These are phyloP conservation scores for Nakaseomyces nivariensis DNA, from an alignment of 1,139 yeast genomes.

Conservation along the genomic window DNA sequence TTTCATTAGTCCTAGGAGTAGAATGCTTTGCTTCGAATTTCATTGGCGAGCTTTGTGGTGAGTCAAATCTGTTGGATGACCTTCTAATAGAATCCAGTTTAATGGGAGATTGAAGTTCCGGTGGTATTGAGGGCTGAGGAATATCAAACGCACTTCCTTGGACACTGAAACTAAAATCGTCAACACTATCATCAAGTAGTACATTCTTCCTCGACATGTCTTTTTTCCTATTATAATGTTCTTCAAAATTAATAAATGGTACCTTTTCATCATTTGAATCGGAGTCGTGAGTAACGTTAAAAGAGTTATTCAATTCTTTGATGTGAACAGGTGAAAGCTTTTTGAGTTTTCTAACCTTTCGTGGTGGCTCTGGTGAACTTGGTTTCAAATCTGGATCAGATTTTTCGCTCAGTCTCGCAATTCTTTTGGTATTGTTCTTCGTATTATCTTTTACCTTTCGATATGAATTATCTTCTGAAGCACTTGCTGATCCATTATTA, in stretches of 20 bases:
- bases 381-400: not conserved
- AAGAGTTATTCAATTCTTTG: conserved; percentile 5
- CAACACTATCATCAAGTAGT: conserved; percentile 26
- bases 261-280: conserved; percentile 10
- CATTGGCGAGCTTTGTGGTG: not conserved
- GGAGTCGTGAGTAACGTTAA: conserved; percentile 1
- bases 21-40: not conserved
- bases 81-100: not conserved
- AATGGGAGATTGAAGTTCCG: conserved; percentile 1
- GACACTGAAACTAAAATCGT: conserved; percentile 25
- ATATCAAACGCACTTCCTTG: conserved; percentile 26
- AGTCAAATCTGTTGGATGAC: not conserved
- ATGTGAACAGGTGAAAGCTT: conserved; percentile 9
- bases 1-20: not conserved
- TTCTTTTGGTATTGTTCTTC: not conserved
- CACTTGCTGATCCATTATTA: not conserved
- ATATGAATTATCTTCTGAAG: not conserved
- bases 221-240: conserved; percentile 15
- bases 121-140: conserved; percentile 7
- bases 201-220: conserved; percentile 15
- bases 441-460: not conserved
- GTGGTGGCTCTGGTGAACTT: conserved; percentile 1
- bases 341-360: conserved; percentile 13
- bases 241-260: conserved; percentile 15
- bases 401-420: not conserved